These are phyloP conservation scores for Marchantia polymorpha DNA, from an alignment of 225 moss, liverwort and hornwort genomes.

Conservation along the genomic window DNA sequence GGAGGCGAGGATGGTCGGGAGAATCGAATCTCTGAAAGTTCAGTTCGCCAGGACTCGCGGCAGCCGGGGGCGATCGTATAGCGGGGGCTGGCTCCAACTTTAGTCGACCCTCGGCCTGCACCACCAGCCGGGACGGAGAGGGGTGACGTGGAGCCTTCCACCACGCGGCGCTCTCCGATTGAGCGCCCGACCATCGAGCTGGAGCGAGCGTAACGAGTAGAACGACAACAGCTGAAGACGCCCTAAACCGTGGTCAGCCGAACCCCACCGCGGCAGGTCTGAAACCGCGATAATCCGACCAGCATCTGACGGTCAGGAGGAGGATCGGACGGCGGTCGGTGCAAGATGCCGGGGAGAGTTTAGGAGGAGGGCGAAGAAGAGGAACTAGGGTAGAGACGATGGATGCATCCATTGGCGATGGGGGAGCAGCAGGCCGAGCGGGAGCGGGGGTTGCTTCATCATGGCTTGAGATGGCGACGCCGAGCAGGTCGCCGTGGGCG, in stretches of 20 bases:
- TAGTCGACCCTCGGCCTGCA: not conserved
- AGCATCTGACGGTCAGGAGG: not conserved
- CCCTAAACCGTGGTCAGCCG: not conserved
- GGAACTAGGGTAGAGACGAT: not conserved
- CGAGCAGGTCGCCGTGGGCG: not conserved
- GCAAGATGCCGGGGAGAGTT: not conserved
- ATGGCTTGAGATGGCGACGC: no score
- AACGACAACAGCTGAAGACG: not conserved
- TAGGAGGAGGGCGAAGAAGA: not conserved
- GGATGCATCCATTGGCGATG: conserved; percentile 10
- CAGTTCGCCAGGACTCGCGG: not conserved
- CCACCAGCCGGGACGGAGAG: not conserved
- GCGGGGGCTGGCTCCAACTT: not conserved
- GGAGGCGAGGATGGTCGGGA: not conserved
- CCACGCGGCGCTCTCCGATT: no score
- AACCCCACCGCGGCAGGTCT: not conserved
- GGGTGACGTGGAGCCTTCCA: not conserved
- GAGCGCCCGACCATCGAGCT: no score
- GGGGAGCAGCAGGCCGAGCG: not conserved
- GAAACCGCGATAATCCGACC: not conserved
- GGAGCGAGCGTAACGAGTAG: no score
- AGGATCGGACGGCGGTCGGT: not conserved
- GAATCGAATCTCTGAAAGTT: not conserved
- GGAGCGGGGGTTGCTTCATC: not conserved
- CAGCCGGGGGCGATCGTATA: not conserved